Base-by-base conservation (phyloP, 306 rosid genomes). In the Begonia masoniana region DNA sequence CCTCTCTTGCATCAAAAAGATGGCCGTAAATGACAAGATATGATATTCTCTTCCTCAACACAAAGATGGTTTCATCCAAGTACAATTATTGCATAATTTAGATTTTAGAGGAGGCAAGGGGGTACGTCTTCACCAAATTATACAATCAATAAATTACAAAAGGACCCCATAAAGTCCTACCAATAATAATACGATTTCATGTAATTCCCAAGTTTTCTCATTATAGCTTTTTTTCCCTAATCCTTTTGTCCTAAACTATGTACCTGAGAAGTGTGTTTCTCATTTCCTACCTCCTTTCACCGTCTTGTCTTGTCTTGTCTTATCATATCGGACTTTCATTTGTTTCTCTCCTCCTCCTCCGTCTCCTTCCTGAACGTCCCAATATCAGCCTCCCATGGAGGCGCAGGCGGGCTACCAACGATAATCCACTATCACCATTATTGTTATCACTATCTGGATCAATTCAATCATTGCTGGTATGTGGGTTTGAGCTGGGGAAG, bases 331-430 rank as follows among this genome's bases (percentile, higher is more conserved):
- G 7, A 49, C 68, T 72, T 26, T 55, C 67, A 13, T 50, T 73
- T 41, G 64, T 63, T 47, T 81, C 88, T 68, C 99, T 81, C 43
- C 74, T 81, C 43, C 74, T 81, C 52, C 84, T 79, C 2, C 79
- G 86, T 65, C 99, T 86, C 78, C 99, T 76, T 21, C 87, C 78
- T 0, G 99, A 81, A 10, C 93, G 93, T 35, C 77, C 85, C 68
- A 81, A 60, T 41, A 83, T 61, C 64, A 76, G 76, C 62, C 84
- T 62, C 11, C 83, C 93, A 50, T 76, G 88, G 47, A 74, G 87
- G 0, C 62, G 93, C 36, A 86, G 86, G 21, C 87, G 95, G 72
- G 81, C 79, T 45, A 62, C 93, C 73, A 86, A 65, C 9, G 96
- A 86, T 62, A 79, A 63, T 60, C 87, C 64, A 13, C 78, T 81